Evolutionary conservation across 768 basidiomycete genomes (phyloP).

Genomic region (Phylloporus arenicola): DNA sequence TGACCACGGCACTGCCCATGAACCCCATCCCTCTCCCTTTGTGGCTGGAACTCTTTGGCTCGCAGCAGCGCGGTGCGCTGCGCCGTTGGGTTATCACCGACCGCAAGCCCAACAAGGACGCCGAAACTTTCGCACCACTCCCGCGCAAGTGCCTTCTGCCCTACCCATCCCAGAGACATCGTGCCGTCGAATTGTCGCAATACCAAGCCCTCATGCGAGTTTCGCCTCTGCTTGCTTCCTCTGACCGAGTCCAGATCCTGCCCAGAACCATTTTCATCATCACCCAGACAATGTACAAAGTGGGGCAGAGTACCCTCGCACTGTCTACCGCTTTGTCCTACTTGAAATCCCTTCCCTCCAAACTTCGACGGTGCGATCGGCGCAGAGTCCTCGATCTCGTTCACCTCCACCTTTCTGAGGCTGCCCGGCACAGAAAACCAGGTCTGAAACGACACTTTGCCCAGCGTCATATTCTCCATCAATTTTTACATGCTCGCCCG

Average conservation of each 20-base stretch:
- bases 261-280: constrained; percentile 42
- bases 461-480: constrained; percentile 39
- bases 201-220: constrained; percentile 39
- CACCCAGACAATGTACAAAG: constrained; percentile 42
- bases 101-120: background rate
- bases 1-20: constrained; percentile 1
- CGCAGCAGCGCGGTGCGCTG: constrained; percentile 34
- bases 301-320: constrained; percentile 37
- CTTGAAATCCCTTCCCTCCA: constrained; percentile 43
- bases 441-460: constrained; percentile 43
- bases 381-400: constrained; percentile 47
- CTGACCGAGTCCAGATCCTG: constrained; percentile 32
- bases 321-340: constrained; percentile 43
- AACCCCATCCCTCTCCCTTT: constrained; percentile 39
- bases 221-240: constrained; percentile 33
- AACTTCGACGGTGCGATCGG: constrained; percentile 32
- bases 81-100: constrained; percentile 14
- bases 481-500: constrained; percentile 43
- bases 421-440: constrained; percentile 24
- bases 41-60: constrained; percentile 60
- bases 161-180: constrained; percentile 8
- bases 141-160: constrained; percentile 13
- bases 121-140: background rate
- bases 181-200: constrained; percentile 19
- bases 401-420: constrained; percentile 39